Evolutionary conservation across 768 basidiomycete genomes (phyloP), one percentile per base, ranked within the genome.

Genomic region (Tricholoma sp.): DNA sequence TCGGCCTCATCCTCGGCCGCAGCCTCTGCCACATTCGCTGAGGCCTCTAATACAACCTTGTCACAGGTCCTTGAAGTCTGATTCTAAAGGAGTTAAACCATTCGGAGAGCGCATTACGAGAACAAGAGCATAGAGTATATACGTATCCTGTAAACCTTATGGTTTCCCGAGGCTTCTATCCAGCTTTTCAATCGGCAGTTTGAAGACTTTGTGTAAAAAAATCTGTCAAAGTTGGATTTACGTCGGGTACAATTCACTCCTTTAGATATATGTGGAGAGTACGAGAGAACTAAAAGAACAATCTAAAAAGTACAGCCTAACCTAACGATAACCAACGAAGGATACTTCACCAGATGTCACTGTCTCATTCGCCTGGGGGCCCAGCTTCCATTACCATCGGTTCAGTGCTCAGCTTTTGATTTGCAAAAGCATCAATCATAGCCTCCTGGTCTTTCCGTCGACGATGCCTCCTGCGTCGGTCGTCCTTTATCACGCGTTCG

Each of bases 391-490:
- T 52, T 42, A 57, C 50, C 39, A 60, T 59, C 34, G 64, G 55
- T 41, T 74, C 76, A 31, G 60, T 69, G 47, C 62, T 67, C 56
- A 82, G 61, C 52, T 76, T 75, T 65, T 80, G 79, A 57, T 71
- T 83, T 41, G 88, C 83, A 66, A 93, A 91, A 6, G 88, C 86
- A 66, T 88, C 86, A 57, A 92, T 76, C 80, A 93, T 84, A 24
- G 86, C 77, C 54, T 93, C 91, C 64, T 91, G 88, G 64, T 92
- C 91, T 67, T 88, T 89, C 63, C 90, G 85, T 54, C 90, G 79
- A 63, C 80, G 88, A 70, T 93, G 91, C 61, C 91, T 80, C 70
- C 80, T 83, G 63, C 89, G 80, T 60, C 89, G 79, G 73, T 93
- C 91, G 48, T 93, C 91, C 68, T 89, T 91, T 66, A 93, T 91